These are phyloP conservation scores for Aspergillus baeticus DNA, from an alignment of 495 filamentous ascomycete genomes.

Conservation along the genomic window DNA sequence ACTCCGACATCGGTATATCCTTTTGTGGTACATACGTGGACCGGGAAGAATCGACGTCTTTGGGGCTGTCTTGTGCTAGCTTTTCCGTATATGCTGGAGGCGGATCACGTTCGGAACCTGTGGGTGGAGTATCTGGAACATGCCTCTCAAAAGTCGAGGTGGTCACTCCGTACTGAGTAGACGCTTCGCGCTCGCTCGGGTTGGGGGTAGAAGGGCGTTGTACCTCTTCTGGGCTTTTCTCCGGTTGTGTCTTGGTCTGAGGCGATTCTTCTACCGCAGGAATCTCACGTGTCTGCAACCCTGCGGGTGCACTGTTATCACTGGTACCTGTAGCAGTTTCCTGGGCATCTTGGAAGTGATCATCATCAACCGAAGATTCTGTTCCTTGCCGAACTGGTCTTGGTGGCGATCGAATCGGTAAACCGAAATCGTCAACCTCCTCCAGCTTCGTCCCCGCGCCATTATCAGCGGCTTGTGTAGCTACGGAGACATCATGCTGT, in stretches of 20 bases:
- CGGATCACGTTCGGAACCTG: conserved; percentile 10
- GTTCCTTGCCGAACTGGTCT: conserved; percentile 16
- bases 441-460: not conserved
- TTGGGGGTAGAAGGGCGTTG: not conserved
- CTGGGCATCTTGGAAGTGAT: conserved; percentile 24
- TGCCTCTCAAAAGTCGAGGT: conserved; percentile 3
- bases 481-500: conserved; percentile 1
- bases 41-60: conserved; percentile 13
- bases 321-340: conserved; percentile 8
- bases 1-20: conserved; percentile 62
- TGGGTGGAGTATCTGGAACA: not conserved
- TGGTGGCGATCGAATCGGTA: conserved; percentile 38
- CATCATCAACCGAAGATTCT: conserved; percentile 20
- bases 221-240: not conserved
- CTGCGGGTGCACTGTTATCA: not conserved
- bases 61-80: conserved; percentile 4
- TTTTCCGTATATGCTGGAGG: conserved; percentile 24
- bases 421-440: conserved; percentile 46
- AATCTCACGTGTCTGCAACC: conserved; percentile 9
- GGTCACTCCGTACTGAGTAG: not conserved
- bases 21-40: conserved; percentile 22
- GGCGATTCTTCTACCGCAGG: not conserved
- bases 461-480: conserved; percentile 6
- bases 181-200: not conserved
- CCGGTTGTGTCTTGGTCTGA: not conserved